phyloP scores from a whole-genome alignment of 441 rosid genomes.

The Erysimum pusillum region DNA sequence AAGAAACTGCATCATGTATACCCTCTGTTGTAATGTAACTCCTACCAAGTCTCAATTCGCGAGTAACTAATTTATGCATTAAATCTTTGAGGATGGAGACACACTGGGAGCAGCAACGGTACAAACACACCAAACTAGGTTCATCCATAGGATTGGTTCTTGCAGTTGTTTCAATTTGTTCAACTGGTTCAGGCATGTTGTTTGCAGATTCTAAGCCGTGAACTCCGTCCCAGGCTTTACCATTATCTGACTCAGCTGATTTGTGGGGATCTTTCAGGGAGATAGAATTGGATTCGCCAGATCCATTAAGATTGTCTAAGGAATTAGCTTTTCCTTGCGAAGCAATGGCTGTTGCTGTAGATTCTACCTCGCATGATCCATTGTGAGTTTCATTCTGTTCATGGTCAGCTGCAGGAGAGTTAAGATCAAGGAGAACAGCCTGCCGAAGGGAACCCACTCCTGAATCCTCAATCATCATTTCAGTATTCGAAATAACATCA shows the following conservation, averaged over 20 bases:
- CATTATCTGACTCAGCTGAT: slow-evolving; percentile 43
- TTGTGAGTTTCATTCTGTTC: slow-evolving; percentile 33
- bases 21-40: slow-evolving; percentile 62
- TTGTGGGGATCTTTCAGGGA: slow-evolving; percentile 47
- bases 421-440: slow-evolving; percentile 47
- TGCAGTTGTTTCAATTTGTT: slow-evolving; percentile 43
- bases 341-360: slow-evolving; percentile 17
- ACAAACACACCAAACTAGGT: slow-evolving; percentile 60
- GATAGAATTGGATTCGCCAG: slow-evolving; percentile 34
- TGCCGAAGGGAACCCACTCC: slow-evolving; percentile 25
- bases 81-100: slow-evolving; percentile 55
- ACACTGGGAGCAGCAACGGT: slow-evolving; percentile 79
- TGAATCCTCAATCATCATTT: slow-evolving; percentile 36
- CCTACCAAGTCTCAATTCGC: slow-evolving; percentile 54
- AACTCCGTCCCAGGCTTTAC: slow-evolving; percentile 38
- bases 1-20: slow-evolving; percentile 74
- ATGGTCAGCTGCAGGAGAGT: slow-evolving; percentile 45
- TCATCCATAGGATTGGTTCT: slow-evolving; percentile 45
- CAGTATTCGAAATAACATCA: slow-evolving; percentile 35
- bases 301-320: slow-evolving; percentile 46
- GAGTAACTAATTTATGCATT: slow-evolving; percentile 63
- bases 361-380: slow-evolving; percentile 36
- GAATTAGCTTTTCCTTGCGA: slow-evolving; percentile 43
- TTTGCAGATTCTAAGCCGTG: slow-evolving; percentile 43
- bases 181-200: slow-evolving; percentile 38